Evolutionary conservation across 805 yeast genomes (phyloP).

Genomic region (Spathaspora hagerdaliae): DNA sequence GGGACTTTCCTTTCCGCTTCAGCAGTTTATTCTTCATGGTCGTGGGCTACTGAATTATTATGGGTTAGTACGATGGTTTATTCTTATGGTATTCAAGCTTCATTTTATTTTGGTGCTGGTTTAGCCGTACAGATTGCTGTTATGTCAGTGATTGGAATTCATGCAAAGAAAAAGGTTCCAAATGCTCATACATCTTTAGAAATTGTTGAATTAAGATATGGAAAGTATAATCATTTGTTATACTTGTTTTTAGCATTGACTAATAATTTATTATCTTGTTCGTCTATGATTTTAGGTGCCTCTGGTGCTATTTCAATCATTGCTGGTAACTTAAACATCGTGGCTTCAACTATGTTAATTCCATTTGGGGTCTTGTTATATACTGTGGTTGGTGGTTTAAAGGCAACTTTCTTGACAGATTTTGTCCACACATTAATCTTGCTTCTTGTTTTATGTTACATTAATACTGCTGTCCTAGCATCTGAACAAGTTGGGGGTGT

Average conservation of each 20-base stretch:
- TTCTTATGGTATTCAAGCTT: slow-evolving; percentile 21
- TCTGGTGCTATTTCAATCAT: slow-evolving; percentile 23
- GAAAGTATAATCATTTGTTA: slow-evolving; percentile 18
- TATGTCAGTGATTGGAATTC: slow-evolving; percentile 22
- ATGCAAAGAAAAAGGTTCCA: slow-evolving; percentile 25
- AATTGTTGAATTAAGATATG: slow-evolving; percentile 25
- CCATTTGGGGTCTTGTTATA: slow-evolving; percentile 41
- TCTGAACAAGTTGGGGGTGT: slow-evolving; percentile 25
- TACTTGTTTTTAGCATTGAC: slow-evolving; percentile 21
- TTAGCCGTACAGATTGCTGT: slow-evolving; percentile 22
- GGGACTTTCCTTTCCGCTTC: slow-evolving; percentile 19
- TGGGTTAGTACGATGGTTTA: slow-evolving; percentile 23
- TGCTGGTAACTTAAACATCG: slow-evolving; percentile 24
- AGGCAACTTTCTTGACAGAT: slow-evolving; percentile 49
- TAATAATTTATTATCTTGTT: slow-evolving; percentile 21
- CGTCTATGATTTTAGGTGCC: slow-evolving; percentile 25
- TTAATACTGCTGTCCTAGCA: slow-evolving; percentile 22
- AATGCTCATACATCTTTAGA: slow-evolving; percentile 26
- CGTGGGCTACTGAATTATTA: slow-evolving; percentile 26
- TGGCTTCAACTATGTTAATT: slow-evolving; percentile 23
- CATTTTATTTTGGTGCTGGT: slow-evolving; percentile 23
- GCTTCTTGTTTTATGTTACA: slow-evolving; percentile 20
- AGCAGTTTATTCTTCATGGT: slow-evolving; percentile 24
- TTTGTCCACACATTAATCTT: slow-evolving; percentile 27
- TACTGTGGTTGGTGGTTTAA: slow-evolving; percentile 48